A percentile compares a stretch with the other conserved stretches of the same genome.
Conservation (phyloP, 768 basidiomycete species). For the Leucosporidium yakuticum region DNA sequence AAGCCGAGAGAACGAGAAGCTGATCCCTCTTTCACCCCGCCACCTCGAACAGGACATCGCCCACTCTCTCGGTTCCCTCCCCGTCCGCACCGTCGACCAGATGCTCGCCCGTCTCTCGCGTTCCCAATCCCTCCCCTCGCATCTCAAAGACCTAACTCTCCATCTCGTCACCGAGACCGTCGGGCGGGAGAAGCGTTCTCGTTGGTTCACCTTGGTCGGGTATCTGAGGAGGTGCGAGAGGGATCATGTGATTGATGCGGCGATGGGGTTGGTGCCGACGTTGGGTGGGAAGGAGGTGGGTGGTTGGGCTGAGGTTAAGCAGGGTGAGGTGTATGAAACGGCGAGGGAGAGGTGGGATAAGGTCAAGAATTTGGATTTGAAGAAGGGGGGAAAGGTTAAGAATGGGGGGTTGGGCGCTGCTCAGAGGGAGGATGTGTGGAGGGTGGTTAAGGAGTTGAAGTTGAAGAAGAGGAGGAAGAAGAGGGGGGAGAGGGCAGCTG, state of each 20-base stretch:
- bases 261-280: neutral
- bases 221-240: constrained; percentile 57
- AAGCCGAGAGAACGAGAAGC: too few relatives aligned
- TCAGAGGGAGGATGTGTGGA: constrained; percentile 43
- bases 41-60: constrained; percentile 42
- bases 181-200: constrained; percentile 77
- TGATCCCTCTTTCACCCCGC: neutral
- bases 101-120: constrained; percentile 63
- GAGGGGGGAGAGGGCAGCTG: constrained; percentile 41
- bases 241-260: constrained; percentile 46
- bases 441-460: constrained; percentile 12
- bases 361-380: neutral
- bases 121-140: constrained; percentile 63
- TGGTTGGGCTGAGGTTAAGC: neutral
- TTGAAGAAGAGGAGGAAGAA: constrained; percentile 6
- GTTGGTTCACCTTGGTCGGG: constrained; percentile 69
- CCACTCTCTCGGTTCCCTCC: constrained; percentile 53
- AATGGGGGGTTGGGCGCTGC: neutral
- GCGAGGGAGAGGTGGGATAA: neutral
- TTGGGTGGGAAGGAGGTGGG: constrained; percentile 8
- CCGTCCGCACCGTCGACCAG: constrained; percentile 69
- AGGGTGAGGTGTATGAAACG: neutral
- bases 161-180: constrained; percentile 69
- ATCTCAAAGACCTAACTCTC: constrained; percentile 57
- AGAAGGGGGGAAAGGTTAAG: neutral